Percentiles rank a stretch among this genome's conserved stretches.
Conservation (phyloP, 2,329 filamentous ascomycete genomes). For the Achaetomium macrosporum region DNA sequence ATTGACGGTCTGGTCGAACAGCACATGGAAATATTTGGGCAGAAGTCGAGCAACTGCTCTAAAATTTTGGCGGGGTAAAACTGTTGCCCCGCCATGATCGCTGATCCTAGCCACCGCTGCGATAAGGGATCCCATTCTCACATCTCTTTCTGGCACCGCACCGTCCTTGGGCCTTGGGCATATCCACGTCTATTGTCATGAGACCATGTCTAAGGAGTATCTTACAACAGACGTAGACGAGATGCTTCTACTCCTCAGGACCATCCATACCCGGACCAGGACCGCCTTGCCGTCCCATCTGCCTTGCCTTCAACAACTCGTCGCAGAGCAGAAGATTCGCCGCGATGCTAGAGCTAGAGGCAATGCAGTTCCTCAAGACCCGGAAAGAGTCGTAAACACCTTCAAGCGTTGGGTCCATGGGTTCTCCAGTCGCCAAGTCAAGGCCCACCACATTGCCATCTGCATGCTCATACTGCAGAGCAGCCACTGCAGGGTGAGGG, state of each 20-base stretch:
- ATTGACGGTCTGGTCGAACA: neutral
- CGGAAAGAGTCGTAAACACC: constrained; percentile 96
- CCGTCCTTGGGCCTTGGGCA: neutral
- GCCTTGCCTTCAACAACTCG: constrained; percentile 92
- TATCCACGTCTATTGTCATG: constrained; percentile 14
- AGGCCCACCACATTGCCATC: constrained; percentile 84
- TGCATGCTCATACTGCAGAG: constrained; percentile 75
- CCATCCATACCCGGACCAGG: constrained; percentile 62
- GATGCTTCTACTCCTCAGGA: constrained; percentile 40
- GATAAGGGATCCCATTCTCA: neutral
- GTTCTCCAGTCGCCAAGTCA: constrained; percentile 77
- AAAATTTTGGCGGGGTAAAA: constrained; percentile 27
- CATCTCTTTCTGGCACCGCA: too few relatives aligned
- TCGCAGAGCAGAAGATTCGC: constrained; percentile 93
- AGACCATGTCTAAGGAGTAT: constrained; percentile 22
- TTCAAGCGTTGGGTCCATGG: constrained; percentile 90
- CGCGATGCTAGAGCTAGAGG: constrained; percentile 90
- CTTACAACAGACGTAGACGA: constrained; percentile 33
- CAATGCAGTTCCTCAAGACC: constrained; percentile 86
- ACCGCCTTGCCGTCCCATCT: constrained; percentile 70
- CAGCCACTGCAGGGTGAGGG: constrained; percentile 57
- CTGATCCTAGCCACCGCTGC: too few relatives aligned
- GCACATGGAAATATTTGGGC: constrained; percentile 4
- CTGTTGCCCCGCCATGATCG: constrained; percentile 21
- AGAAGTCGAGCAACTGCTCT: neutral